Base-by-base conservation (phyloP, 1,139 yeast genomes). In the Geotrichum fermentans region DNA sequence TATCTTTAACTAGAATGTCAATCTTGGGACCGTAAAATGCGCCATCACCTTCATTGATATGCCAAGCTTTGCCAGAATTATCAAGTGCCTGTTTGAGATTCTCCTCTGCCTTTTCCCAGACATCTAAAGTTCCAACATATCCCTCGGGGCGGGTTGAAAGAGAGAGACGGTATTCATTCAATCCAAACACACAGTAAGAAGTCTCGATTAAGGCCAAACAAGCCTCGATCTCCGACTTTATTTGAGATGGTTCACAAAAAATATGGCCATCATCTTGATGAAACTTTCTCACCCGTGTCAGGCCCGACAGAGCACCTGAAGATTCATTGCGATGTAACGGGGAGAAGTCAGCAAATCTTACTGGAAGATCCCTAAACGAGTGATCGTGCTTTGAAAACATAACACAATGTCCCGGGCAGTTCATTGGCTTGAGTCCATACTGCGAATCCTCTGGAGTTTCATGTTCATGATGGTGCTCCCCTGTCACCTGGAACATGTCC, bases 181-280 rank as follows among this genome's bases (percentile, higher is more conserved):
- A 79, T 6, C 90, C 92, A 65, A 92, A 90, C 7, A 86, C 78
- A 40, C 75, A 78, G 65, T 92, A 92, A 21, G 94, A 80, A 55
- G 83, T 78, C 61, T 84, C 82, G 58, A 92, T 76, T 63, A 92
- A 75, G 59, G 80, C 79, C 57, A 92, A 74, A 40, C 94, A 85
- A 54, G 82, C 79, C 26, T 74, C 65, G 52, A 92, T 88, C 66
- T 94, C 98, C 41, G 72, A 68, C 61, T 82, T 81, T 49, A 94
- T 84, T 67, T 94, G 98, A 22, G 77, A 82, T 49, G 80, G 74
- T 18, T 84, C 80, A 67, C 99, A 94, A 70, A 94, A 94, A 40
- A 94, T 92, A 63, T 94, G 98, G 10, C 97, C 98, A 66, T 94
- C 98, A 65, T 94, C 99, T 69, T 94, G 99, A 66, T 94, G 98